Base-by-base conservation (phyloP, 345 rosid species). In the Cardamine chenopodiifolia region DNA sequence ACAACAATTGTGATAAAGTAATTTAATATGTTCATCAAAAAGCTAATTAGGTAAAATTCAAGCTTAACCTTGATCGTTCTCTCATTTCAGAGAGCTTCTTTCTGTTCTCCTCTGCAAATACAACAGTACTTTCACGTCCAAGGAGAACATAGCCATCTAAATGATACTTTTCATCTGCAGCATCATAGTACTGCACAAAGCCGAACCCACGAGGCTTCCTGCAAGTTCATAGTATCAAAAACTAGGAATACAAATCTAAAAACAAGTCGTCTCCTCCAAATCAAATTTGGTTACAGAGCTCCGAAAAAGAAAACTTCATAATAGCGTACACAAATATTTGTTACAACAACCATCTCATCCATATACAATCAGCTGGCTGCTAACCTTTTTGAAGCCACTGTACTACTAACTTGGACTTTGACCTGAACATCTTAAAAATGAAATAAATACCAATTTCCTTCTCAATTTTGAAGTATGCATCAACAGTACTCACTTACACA, bases 201-300 rank as follows among this genome's bases (percentile, higher is more conserved):
- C 98, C 98, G 67, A 93, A 93, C 25, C 98, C 98, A 4, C 97
- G 93, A 5, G 97, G 97, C 70, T 85, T 88, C 83, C 98, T 93
- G 84, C 79, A 76, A 32, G 48, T 53, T 56, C 18, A 61, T 13
- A 32, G 17, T 2, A n/a, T 62, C 10, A 53, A 14, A 42, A 26
- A 44, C n/a, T 39, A 12, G 55, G 79, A 68, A 66, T 42, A 68
- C 31, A 69, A 79, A 35, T 34, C 61, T 28, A 59, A 79, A 42
- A 76, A 42, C 66, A 78, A 62, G 55, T 15, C 9, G 12, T 49
- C 35, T 47, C 17, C 25, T 31, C 4, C 5, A 50, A 39, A 66
- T 53, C 42, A 58, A 57, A 25, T 8, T 64, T 64, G 45, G 34
- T 25, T 22, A 23, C 25, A 10, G 34, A 47, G 23, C 17, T 31